Evolutionary conservation across 495 filamentous ascomycete species (phyloP).

Genomic region (Podospora pseudocomata): DNA sequence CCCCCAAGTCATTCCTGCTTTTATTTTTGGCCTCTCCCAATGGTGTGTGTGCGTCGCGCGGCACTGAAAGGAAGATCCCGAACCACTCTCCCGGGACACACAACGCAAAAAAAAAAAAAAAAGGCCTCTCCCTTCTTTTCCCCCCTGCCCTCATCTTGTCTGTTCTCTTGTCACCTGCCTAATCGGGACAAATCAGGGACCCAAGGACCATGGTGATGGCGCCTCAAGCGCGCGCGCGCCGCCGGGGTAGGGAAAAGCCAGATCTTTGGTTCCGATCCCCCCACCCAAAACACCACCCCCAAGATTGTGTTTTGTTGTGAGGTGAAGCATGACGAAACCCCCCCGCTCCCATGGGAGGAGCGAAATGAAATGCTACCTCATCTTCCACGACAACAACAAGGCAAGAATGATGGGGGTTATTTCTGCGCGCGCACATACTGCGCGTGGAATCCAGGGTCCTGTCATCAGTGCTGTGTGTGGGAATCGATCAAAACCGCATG

Average conservation of each 20-base stretch:
- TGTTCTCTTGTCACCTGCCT: neutral
- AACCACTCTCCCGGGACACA: neutral
- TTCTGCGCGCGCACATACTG: neutral
- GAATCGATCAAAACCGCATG: neutral
- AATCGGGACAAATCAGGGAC: conserved; percentile 1
- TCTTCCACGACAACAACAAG: neutral
- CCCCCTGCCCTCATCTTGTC: neutral
- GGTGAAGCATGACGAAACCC: neutral
- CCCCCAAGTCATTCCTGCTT: neutral
- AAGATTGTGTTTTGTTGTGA: too few species aligned
- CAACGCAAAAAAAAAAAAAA: too few species aligned
- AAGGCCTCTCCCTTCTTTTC: neutral
- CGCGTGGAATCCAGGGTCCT: neutral
- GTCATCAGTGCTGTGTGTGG: neutral
- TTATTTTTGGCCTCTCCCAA: neutral
- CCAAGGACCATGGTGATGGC: conserved; percentile 1
- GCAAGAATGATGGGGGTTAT: neutral
- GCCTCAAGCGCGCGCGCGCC: neutral
- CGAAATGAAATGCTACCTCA: conserved; percentile 5
- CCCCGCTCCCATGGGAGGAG: neutral
- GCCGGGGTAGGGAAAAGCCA: neutral
- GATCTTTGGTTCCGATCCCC: conserved; percentile 1
- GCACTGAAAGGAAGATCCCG: neutral
- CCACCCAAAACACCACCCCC: neutral
- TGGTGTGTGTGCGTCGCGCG: neutral